Conservation (phyloP, 2,329 filamentous ascomycete genomes). For the Colletotrichum australisinense region DNA sequence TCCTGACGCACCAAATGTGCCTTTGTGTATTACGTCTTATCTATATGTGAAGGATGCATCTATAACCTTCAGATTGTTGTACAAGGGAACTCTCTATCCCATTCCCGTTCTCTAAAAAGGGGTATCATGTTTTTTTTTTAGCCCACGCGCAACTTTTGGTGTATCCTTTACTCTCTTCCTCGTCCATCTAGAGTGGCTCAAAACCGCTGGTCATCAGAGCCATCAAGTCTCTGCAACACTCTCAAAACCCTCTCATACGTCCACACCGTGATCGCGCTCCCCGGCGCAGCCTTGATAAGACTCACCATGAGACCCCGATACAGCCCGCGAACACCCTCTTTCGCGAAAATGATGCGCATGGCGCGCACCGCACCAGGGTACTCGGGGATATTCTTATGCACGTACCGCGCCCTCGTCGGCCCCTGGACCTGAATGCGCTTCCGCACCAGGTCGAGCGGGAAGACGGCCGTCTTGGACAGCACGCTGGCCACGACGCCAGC, state of each 20-base stretch:
- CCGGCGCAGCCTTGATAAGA: constrained; percentile 92
- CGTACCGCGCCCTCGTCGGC: constrained; percentile 81
- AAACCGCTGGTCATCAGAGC: constrained; percentile 29
- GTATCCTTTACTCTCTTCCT: no score
- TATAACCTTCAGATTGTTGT: not conserved
- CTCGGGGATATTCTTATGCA: constrained; percentile 88
- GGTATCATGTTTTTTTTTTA: constrained; percentile 32
- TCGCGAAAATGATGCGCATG: constrained; percentile 73
- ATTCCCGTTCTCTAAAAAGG: constrained; percentile 1
- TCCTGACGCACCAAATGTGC: not conserved
- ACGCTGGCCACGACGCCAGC: constrained; percentile 85
- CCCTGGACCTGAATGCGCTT: constrained; percentile 97
- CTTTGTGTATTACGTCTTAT: not conserved
- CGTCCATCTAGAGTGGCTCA: not conserved
- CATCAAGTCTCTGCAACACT: constrained; percentile 59
- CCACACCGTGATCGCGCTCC: constrained; percentile 93
- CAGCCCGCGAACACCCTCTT: constrained; percentile 82
- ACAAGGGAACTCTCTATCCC: not conserved
- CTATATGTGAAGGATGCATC: not conserved
- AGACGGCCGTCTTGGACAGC: constrained; percentile 87
- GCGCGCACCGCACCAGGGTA: constrained; percentile 78
- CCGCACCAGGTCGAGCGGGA: constrained; percentile 90
- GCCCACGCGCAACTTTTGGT: constrained; percentile 31
- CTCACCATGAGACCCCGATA: constrained; percentile 92
- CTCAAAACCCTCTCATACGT: constrained; percentile 85